Evolutionary conservation across 768 basidiomycete genomes (phyloP).

Genomic region (Trametes sanguinea): DNA sequence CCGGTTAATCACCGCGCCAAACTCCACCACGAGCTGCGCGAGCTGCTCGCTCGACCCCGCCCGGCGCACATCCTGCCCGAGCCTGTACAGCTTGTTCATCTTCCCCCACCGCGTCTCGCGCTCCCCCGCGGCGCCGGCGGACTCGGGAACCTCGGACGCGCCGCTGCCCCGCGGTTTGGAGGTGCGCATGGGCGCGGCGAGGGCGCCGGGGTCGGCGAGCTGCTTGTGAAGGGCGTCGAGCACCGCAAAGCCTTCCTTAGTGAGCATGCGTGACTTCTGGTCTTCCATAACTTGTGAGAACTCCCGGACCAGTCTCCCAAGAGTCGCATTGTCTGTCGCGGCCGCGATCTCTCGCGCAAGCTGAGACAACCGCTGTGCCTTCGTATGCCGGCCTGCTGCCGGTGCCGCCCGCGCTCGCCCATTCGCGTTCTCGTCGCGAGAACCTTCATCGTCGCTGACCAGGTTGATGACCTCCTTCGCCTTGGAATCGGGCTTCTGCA

Average conservation of each 20-base stretch:
- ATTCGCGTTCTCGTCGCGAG: conserved; percentile 32
- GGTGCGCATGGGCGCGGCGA: conserved; percentile 54
- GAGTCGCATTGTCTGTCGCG: conserved; percentile 55
- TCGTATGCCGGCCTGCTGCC: conserved; percentile 41
- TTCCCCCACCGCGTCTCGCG: conserved; percentile 52
- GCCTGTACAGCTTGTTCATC: conserved; percentile 57
- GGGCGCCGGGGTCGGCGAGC: conserved; percentile 66
- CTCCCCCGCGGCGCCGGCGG: conserved; percentile 39
- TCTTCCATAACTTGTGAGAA: conserved; percentile 65
- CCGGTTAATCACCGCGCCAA: conserved; percentile 67
- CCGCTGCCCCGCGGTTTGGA: conserved; percentile 30
- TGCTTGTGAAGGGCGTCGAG: conserved; percentile 71
- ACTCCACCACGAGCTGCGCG: conserved; percentile 67
- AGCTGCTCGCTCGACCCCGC: conserved; percentile 58
- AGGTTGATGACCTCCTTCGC: conserved; percentile 32
- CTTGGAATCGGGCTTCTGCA: conserved; percentile 3
- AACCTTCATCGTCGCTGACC: conserved; percentile 35
- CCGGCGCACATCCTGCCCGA: conserved; percentile 53
- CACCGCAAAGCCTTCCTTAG: conserved; percentile 70
- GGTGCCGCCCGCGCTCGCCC: conserved; percentile 31
- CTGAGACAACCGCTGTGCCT: conserved; percentile 54
- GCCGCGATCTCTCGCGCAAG: conserved; percentile 45
- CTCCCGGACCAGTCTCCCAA: conserved; percentile 56
- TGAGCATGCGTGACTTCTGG: conserved; percentile 65
- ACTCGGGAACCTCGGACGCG: conserved; percentile 18